Base-by-base conservation (phyloP, 129 eudicot genomes). In the Sambucus nigra region DNA sequence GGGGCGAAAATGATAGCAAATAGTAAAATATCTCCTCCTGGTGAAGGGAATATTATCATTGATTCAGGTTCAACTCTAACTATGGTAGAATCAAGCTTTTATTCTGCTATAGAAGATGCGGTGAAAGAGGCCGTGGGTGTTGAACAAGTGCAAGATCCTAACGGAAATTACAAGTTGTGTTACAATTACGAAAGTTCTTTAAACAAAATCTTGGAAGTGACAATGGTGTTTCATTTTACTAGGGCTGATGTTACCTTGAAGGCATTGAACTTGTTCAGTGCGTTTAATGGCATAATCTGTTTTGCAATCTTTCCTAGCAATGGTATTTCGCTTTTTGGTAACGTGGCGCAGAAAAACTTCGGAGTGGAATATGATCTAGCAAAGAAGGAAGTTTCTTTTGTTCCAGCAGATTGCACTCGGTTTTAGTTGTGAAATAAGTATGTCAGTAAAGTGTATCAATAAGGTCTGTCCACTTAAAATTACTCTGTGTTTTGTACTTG, bases 11-110 rank as follows among this genome's bases (percentile, higher is more conserved):
- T 0, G 2, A 14, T 19, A 7, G 25, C 25, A 28, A 38, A 33
- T 0, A 21, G 1, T 19, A 18, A 13, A 19, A 45, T n/a, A n/a
- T n/a, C n/a, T n/a, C n/a, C n/a, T n/a, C n/a, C n/a, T 3, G 46
- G 4, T 0, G 49, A 22, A 0, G 75, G 83, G 4, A 77, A 76
- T 53, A 76, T 76, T 9, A 70, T 81, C 21, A 67, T 81, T 0
- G 89, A 81, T 55, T 81, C 89, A 0, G 89, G 89, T 1, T 73
- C 89, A 1, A 73, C 84, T 0, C 13, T 81, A 18, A 73, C 89
- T 2, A 2, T 69, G 14, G 18, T 81, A 21, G 60, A 72, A 0
- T 21, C 3, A 0, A 66, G 45, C 0, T 17, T 81, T 5, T 61
- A 61, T 29, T 0, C 2, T 0, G 35, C 52, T 1, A 11, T 81